phyloP scores from a whole-genome alignment of 495 filamentous ascomycete genomes.

The Chaetomium cochliodes region DNA sequence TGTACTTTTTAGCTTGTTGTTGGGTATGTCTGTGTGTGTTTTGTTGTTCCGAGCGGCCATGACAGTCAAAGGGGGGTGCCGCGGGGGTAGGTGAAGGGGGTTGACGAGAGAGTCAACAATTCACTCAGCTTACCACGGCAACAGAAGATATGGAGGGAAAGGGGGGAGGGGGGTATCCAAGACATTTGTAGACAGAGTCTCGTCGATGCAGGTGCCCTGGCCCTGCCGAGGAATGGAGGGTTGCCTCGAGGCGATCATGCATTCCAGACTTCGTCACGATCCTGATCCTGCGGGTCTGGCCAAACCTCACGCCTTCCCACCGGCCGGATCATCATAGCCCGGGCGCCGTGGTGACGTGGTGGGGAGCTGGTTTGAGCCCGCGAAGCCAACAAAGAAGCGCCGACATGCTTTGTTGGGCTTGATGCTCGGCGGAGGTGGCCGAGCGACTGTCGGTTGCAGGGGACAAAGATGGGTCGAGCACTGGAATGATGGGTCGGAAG shows the following conservation, averaged over 20 bases:
- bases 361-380: slow-evolving; percentile 4
- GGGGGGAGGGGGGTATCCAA: slow-evolving; percentile 21
- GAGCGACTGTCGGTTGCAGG: background rate
- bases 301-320: slow-evolving; percentile 4
- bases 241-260: slow-evolving; percentile 19
- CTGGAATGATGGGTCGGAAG: slow-evolving; percentile 9
- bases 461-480: slow-evolving; percentile 8
- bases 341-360: slow-evolving; percentile 5
- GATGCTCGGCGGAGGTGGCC: slow-evolving; percentile 1
- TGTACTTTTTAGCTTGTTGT: slow-evolving; percentile 1
- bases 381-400: slow-evolving; percentile 16
- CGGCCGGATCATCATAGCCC: background rate
- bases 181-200: slow-evolving; percentile 34
- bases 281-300: background rate
- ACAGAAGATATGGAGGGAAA: slow-evolving; percentile 30
- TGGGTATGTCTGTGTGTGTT: slow-evolving; percentile 11
- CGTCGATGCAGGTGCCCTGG: slow-evolving; percentile 20
- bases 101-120: slow-evolving; percentile 33
- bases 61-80: slow-evolving; percentile 8
- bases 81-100: slow-evolving; percentile 14
- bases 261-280: slow-evolving; percentile 26
- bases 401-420: slow-evolving; percentile 14
- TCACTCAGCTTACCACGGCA: slow-evolving; percentile 29
- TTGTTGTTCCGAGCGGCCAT: slow-evolving; percentile 24
- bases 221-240: slow-evolving; percentile 25